Evolutionary conservation across 306 rosid genomes (phyloP), one percentile per base, ranked within the genome.

Genomic region (Senna siamea): DNA sequence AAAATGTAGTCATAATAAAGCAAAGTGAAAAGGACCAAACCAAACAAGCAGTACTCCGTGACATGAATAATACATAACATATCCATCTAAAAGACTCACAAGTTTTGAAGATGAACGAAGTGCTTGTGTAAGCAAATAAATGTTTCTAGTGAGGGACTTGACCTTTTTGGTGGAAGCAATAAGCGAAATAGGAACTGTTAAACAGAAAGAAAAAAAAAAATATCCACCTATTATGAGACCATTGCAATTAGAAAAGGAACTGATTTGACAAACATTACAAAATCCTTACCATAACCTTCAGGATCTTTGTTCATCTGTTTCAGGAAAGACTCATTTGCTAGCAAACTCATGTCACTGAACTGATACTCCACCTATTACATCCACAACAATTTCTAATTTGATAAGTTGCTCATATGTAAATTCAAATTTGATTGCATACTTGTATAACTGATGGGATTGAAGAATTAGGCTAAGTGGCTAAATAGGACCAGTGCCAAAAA

Each of bases 251-350:
- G 15, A 37, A 55, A 78, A 23, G 34, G 22, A 61, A 23, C 9
- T 22, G 35, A 20, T 77, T 5, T 32, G 50, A 63, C 43, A 37
- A 77, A 61, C 32, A 12, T 69, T 60, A 15, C 53, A 43, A 40
- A 67, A 65, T 54, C 70, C 86, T 83, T 83, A 94, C 99, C 97
- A 69, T 81, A 92, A 48, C 97, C 97, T 83, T 94, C 97, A 47
- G 97, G 97, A 80, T 94, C 99, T 82, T 86, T 94, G 75, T 87
- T 83, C 6, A 83, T 76, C 82, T 94, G 96, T 76, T 86, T 94
- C 76, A 72, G 82, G 63, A 94, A 86, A 73, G 95, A 72, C 66
- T 94, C 99, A 86, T 94, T 92, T 70, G 96, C 97, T 38, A 94
- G 81, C 79, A 94, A 79, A 77, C 96, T 92, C 92, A 88, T 85